Evolutionary conservation across 2,329 filamentous ascomycete genomes (phyloP), one percentile per base, ranked within the genome.

Genomic region (Stylonectria norvegica): DNA sequence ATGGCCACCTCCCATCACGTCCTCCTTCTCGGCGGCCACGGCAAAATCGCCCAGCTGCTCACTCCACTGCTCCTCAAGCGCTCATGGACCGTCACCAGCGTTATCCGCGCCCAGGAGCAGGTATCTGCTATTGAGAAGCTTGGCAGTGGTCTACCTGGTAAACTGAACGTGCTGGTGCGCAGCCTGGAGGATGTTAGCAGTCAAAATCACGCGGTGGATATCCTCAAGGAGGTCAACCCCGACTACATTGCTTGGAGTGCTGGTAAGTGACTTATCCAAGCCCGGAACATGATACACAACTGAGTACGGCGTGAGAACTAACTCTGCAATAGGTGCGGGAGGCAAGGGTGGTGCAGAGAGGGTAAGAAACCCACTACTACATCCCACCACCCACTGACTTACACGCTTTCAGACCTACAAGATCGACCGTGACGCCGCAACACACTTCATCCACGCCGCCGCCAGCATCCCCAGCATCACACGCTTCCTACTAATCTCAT

Each of bases 21-120:
- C 43, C 80, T 90, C 45, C 66, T 93, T 50, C 78, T 93, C 48
- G 87, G 87, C 57, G 88, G 87, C 56, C 86, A 90, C 68, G 88
- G 88, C 67, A 88, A 89, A 61, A 66, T 93, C 44, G 78, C 86
- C 50, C 79, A 86, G 43, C 68, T 83, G 30, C 75, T 93, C 27
- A 93, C 87, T 7, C 85, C 85, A 2, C 74, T 90, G 43, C 79
- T 94, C 6, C 78, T 93, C 29, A 72, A 80, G 36, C 79, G 82
- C 50, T 79, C 78, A 22, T 91, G 86, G 84, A 79, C 78, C 50
- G 84, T 94, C 38, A 89, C 85, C 44, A 87, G 83, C 60, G 70
- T 93, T 45, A 83, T 94, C 61, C 85, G 88, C 55, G 78, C 81
- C 48, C 69, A 78, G n/a, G 79, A 81, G 1, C 87, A 93, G 51